Conservation (phyloP, 2,329 filamentous ascomycete species). For the Sclerotinia sclerotiorum region DNA sequence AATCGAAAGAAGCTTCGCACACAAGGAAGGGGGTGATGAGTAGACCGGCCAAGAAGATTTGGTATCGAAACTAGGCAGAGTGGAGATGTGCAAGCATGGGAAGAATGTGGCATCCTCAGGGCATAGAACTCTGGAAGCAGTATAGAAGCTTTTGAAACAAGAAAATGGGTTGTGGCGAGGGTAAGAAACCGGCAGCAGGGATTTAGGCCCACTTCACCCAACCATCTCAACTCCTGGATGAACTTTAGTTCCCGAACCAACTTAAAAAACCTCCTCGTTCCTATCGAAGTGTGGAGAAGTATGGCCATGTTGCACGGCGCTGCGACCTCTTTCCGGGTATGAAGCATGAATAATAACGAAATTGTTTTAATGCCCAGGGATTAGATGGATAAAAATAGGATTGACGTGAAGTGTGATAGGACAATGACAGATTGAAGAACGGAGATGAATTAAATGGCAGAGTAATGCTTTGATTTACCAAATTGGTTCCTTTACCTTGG, state of each 20-base stretch:
- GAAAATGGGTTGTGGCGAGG: conserved; percentile 21
- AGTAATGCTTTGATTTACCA: conserved; percentile 24
- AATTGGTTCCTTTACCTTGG: not conserved
- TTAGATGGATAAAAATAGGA: conserved; percentile 24
- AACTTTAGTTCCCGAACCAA: conserved; percentile 20
- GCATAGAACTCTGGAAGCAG: conserved; percentile 34
- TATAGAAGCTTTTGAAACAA: conserved; percentile 36
- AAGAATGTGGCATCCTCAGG: conserved; percentile 22
- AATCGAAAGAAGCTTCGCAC: conserved; percentile 9
- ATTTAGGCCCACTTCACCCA: conserved; percentile 14
- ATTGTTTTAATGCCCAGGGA: conserved; percentile 24
- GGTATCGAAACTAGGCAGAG: conserved; percentile 20
- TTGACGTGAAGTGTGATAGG: conserved; percentile 13
- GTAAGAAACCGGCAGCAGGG: conserved; percentile 16
- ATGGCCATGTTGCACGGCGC: conserved; percentile 6
- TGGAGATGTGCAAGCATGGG: conserved; percentile 4
- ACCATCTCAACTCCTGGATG: conserved; percentile 24
- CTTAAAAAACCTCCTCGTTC: not conserved
- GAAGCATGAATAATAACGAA: conserved; percentile 24
- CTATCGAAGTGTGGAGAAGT: conserved; percentile 22
- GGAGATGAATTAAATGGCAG: conserved; percentile 24
- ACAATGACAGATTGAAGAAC: conserved; percentile 15
- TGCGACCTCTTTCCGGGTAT: conserved; percentile 22
- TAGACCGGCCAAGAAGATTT: conserved; percentile 12
- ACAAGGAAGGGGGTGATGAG: conserved; percentile 17